Percentiles rank a stretch among this genome's conserved stretches.
Conservation (phyloP, 2,329 filamentous ascomycete species). For the Colletotrichum phormii region DNA sequence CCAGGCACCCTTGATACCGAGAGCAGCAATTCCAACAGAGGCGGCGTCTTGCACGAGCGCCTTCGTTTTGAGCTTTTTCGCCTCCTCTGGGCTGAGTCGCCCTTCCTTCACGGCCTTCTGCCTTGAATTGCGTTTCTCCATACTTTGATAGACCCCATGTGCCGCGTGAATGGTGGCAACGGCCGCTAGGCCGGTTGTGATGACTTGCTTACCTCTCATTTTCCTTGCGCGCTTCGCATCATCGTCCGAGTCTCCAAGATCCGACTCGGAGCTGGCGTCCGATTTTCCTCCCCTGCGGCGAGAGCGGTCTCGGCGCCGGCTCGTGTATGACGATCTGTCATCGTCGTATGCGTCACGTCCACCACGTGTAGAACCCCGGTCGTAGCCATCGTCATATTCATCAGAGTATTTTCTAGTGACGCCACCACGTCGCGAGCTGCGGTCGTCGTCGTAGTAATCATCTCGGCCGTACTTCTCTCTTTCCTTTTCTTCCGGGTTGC, state of each 20-base stretch:
- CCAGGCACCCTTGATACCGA: constrained; percentile 68
- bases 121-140: constrained; percentile 66
- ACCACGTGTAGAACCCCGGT: constrained; percentile 53
- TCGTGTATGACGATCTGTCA: constrained; percentile 55
- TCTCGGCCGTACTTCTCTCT: constrained; percentile 50
- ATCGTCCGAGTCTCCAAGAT: constrained; percentile 68
- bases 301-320: constrained; percentile 51
- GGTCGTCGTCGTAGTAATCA: constrained; percentile 56
- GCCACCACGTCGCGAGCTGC: constrained; percentile 49
- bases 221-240: constrained; percentile 66
- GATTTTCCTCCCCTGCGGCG: constrained; percentile 53
- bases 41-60: constrained; percentile 68
- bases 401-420: constrained; percentile 54
- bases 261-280: constrained; percentile 63
- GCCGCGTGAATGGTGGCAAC: constrained; percentile 71
- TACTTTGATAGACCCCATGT: constrained; percentile 68
- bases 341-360: constrained; percentile 57
- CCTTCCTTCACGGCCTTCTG: constrained; percentile 67
- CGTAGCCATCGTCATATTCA: constrained; percentile 60
- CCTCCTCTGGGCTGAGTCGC: constrained; percentile 61
- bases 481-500: constrained; percentile 55
- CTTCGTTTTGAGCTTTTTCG: constrained; percentile 68
- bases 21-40: constrained; percentile 67
- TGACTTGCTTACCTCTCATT: constrained; percentile 72
- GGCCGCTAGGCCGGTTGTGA: constrained; percentile 67